Base-by-base conservation (phyloP, 768 basidiomycete genomes). In the Macrolepiota dolichaula region DNA sequence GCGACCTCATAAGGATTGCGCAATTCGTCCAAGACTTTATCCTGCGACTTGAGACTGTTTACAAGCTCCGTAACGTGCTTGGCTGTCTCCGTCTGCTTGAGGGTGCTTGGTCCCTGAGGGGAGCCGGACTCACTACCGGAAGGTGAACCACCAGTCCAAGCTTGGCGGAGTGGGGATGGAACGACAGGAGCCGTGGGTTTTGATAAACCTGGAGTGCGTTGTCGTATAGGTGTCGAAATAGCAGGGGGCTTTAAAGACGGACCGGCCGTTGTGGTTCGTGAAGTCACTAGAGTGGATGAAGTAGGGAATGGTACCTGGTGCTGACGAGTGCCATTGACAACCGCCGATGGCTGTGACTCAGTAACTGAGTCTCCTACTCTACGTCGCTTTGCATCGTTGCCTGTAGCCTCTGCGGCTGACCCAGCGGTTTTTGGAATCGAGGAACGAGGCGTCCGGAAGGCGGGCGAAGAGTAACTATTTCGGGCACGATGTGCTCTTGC, bases 1-100 rank as follows among this genome's bases (percentile, higher is more conserved):
- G 86, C 85, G 19, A 82, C 80, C 70, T 92, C 87, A 67, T 93
- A 92, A 0, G 91, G 91, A 69, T 93, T 93, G 55, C 82, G 83
- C 46, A 91, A 79, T 65, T 89, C 90, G 22, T 51, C 57, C 17
- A 59, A 24, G 12, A 59, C 57, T 19, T 59, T 59, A 71, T 81
- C 85, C 13, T 82, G 78, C 0, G 88, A 87, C 0, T 87, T 86
- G 7, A 81, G 84, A 64, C 88, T 87, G 70, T 88, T 87, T 64
- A 91, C 85, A 56, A 92, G 76, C 56, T 85, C 85, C 1, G 85
- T 78, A 82, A 91, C 85, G 55, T 85, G 83, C 67, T 77, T 82
- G 11, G 89, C 90, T 4, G 88, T 84, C 66, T 86, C 83, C 1
- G 88, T 89, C 27, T 81, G 84, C 57, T 78, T 82, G 19, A 73